Conservation (phyloP, 768 basidiomycete genomes). For the Naganishia onofrii region DNA sequence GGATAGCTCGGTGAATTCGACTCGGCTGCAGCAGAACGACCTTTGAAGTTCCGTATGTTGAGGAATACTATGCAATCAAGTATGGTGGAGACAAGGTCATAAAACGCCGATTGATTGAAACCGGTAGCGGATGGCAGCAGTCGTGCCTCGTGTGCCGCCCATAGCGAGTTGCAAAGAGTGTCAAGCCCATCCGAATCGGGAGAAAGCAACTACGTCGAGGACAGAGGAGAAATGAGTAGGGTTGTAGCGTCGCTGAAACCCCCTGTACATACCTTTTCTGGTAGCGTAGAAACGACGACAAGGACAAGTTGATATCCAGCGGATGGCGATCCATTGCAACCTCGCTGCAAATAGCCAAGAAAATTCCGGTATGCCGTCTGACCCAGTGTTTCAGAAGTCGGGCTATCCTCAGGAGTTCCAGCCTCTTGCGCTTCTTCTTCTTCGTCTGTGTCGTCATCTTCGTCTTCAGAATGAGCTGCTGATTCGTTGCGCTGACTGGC, state of each 20-base stretch:
- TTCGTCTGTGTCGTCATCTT: conserved; percentile 50
- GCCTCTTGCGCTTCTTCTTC: conserved; percentile 48
- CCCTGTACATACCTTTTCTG: conserved; percentile 58
- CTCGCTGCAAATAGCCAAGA: conserved; percentile 63
- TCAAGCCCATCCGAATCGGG: conserved; percentile 51
- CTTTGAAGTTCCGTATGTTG: conserved; percentile 4
- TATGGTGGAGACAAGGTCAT: conserved; percentile 66
- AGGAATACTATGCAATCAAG: conserved; percentile 70
- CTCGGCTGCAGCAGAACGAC: not conserved
- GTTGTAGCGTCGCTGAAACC: not conserved
- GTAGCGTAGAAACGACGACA: conserved; percentile 76
- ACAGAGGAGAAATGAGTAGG: not conserved
- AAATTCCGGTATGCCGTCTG: conserved; percentile 66
- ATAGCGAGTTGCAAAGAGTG: conserved; percentile 71
- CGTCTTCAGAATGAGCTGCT: conserved; percentile 50
- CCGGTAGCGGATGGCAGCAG: conserved; percentile 57
- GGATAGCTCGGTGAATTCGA: not conserved
- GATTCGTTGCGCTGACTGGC: conserved; percentile 25
- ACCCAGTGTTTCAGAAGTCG: conserved; percentile 44
- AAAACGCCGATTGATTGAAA: conserved; percentile 55
- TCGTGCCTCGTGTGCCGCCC: conserved; percentile 72
- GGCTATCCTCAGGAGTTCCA: conserved; percentile 26
- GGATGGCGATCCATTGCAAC: conserved; percentile 30
- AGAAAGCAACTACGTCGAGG: conserved; percentile 43
- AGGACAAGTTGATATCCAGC: conserved; percentile 70